Conservation (phyloP, 345 rosid species). For the Aquilaria malaccensis region DNA sequence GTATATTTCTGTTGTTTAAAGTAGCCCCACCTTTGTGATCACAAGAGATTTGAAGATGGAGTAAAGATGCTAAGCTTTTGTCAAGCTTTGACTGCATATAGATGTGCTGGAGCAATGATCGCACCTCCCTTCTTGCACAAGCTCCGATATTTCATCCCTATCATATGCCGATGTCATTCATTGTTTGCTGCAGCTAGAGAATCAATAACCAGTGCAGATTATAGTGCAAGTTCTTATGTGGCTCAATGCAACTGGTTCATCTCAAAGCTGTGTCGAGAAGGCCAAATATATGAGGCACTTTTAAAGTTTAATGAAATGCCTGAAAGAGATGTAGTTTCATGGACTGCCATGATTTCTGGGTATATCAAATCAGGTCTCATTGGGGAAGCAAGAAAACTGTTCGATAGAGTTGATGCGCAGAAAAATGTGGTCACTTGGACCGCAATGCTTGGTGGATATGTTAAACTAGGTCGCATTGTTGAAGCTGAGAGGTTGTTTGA, state of each 20-base stretch:
- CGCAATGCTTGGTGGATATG: conserved; percentile 55
- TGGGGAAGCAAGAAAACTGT: conserved; percentile 50
- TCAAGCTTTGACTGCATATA: too few relatives aligned
- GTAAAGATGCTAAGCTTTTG: background rate
- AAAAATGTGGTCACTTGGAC: conserved; percentile 83
- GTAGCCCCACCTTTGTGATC: background rate
- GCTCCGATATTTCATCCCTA: background rate
- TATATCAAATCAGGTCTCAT: conserved; percentile 46
- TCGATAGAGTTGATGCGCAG: conserved; percentile 43
- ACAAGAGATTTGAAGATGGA: background rate
- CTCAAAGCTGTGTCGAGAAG: conserved; percentile 34
- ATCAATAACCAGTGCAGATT: conserved; percentile 20
- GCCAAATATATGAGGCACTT: conserved; percentile 46
- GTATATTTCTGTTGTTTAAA: too few relatives aligned
- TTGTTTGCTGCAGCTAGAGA: background rate
- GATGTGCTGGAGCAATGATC: too few relatives aligned
- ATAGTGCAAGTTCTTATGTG: conserved; percentile 19
- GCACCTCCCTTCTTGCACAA: background rate
- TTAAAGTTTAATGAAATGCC: conserved; percentile 52
- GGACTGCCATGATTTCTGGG: conserved; percentile 63
- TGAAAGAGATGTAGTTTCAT: conserved; percentile 49
- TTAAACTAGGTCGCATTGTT: conserved; percentile 30
- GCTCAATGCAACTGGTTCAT: conserved; percentile 47
- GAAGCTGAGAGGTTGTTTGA: conserved; percentile 59
- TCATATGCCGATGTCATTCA: background rate